These are phyloP conservation scores for Yamadazyma friedrichii DNA, from an alignment of 1,139 yeast species.

Conservation along the genomic window DNA sequence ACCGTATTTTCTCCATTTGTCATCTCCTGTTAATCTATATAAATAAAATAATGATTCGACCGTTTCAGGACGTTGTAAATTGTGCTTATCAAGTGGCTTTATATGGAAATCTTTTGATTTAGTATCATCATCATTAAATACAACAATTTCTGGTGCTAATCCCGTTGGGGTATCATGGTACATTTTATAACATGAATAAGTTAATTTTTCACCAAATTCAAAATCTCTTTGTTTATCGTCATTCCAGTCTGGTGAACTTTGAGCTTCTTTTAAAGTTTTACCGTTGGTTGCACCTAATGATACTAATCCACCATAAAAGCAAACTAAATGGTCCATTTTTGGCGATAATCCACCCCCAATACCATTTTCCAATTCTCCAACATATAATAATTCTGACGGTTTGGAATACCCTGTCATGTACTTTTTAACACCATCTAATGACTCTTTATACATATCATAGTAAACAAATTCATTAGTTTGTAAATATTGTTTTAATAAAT, in stretches of 20 bases:
- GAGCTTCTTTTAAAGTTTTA: constrained; percentile 43
- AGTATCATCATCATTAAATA: constrained; percentile 53
- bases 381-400: constrained; percentile 64
- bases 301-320: constrained; percentile 87
- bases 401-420: constrained; percentile 59
- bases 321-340: constrained; percentile 93
- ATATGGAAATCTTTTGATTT: constrained; percentile 56
- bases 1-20: constrained; percentile 86
- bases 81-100: constrained; percentile 73
- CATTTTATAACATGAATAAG: constrained; percentile 82
- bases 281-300: constrained; percentile 90
- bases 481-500: constrained; percentile 79
- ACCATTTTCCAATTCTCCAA: constrained; percentile 81
- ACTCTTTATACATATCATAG: constrained; percentile 72
- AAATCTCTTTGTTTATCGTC: constrained; percentile 50
- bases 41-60: constrained; percentile 84
- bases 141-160: constrained; percentile 84
- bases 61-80: constrained; percentile 91
- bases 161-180: constrained; percentile 70
- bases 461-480: constrained; percentile 73
- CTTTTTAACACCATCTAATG: constrained; percentile 68
- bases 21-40: constrained; percentile 79
- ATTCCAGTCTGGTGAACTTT: constrained; percentile 34
- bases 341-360: constrained; percentile 56
- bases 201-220: constrained; percentile 69